Percentiles rank a stretch among this genome's conserved stretches.
Conservation (phyloP, 2,329 filamentous ascomycete genomes). For the Elsinoe ampelina region DNA sequence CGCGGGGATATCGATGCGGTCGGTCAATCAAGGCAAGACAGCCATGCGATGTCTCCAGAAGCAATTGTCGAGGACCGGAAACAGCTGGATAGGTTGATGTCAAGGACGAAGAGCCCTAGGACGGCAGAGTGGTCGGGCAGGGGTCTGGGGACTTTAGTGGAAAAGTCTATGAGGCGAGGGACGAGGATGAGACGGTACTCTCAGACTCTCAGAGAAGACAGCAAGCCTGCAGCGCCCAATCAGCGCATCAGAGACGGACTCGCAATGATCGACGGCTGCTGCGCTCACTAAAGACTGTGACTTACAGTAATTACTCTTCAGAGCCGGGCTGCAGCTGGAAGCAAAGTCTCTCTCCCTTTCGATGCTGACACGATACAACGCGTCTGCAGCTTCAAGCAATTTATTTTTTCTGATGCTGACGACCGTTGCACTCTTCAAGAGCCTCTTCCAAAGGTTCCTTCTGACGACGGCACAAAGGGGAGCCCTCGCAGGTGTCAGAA, state of each 20-base stretch:
- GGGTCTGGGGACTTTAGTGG: not conserved
- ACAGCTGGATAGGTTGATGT: not conserved
- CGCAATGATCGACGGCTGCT: not conserved
- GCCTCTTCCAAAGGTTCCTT: not conserved
- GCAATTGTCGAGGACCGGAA: not conserved
- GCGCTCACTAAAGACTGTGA: not conserved
- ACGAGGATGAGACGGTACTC: not conserved
- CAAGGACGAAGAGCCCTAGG: not conserved
- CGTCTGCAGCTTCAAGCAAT: not conserved
- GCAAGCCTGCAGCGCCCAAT: not conserved
- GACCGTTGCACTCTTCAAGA: not conserved
- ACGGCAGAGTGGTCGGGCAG: not conserved
- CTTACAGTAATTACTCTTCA: no score
- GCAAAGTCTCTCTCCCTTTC: not conserved
- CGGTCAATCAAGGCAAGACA: not conserved
- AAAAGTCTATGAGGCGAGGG: constrained; percentile 2
- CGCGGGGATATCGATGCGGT: not conserved
- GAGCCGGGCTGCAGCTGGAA: no score
- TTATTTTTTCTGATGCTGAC: not conserved
- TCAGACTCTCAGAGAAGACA: no score
- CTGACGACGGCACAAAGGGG: no score
- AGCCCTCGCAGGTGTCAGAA: not conserved
- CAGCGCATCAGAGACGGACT: not conserved
- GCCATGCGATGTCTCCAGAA: not conserved
- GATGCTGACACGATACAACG: not conserved